phyloP scores from a whole-genome alignment of 495 filamentous ascomycete species.

The Evansstolkia leycettana region DNA sequence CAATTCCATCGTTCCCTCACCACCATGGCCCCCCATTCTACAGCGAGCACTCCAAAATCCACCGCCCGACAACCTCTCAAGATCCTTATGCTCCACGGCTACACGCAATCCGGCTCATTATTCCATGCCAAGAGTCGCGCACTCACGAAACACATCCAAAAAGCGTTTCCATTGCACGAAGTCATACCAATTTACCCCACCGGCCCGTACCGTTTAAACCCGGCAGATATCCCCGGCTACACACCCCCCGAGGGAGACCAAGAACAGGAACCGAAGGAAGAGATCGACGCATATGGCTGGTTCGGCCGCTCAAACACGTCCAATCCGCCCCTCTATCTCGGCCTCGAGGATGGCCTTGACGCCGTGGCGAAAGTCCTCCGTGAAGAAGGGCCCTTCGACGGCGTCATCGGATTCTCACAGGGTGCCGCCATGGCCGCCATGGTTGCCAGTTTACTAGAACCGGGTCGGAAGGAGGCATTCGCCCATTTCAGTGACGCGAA shows the following conservation, averaged over 20 bases:
- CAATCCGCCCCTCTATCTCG: slow-evolving; percentile 45
- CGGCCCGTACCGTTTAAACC: slow-evolving; percentile 42
- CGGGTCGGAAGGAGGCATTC: slow-evolving; percentile 34
- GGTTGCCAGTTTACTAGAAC: slow-evolving; percentile 58
- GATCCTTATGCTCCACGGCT: slow-evolving; percentile 54
- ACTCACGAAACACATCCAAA: slow-evolving; percentile 66
- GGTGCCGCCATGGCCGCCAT: slow-evolving; percentile 53
- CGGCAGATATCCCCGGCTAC: slow-evolving; percentile 63
- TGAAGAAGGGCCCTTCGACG: slow-evolving; percentile 53
- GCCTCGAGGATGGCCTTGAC: slow-evolving; percentile 50
- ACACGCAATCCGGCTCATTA: slow-evolving; percentile 78
- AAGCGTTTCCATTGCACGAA: slow-evolving; percentile 48
- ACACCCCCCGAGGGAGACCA: slow-evolving; percentile 14
- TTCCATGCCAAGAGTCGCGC: slow-evolving; percentile 88
- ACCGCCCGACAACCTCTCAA: slow-evolving; percentile 23
- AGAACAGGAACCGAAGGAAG: slow-evolving; percentile 19
- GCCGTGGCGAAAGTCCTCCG: slow-evolving; percentile 45
- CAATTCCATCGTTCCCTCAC: slow-evolving; percentile 1
- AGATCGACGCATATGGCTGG: slow-evolving; percentile 70
- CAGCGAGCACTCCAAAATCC: slow-evolving; percentile 1
- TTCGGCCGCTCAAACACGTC: slow-evolving; percentile 48
- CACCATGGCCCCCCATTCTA: background rate
- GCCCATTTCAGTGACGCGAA: slow-evolving; percentile 11
- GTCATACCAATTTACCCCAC: slow-evolving; percentile 42
- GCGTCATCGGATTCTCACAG: slow-evolving; percentile 66